Evolutionary conservation across 2,329 filamentous ascomycete species (phyloP).

Genomic region (Esteya vermicola): DNA sequence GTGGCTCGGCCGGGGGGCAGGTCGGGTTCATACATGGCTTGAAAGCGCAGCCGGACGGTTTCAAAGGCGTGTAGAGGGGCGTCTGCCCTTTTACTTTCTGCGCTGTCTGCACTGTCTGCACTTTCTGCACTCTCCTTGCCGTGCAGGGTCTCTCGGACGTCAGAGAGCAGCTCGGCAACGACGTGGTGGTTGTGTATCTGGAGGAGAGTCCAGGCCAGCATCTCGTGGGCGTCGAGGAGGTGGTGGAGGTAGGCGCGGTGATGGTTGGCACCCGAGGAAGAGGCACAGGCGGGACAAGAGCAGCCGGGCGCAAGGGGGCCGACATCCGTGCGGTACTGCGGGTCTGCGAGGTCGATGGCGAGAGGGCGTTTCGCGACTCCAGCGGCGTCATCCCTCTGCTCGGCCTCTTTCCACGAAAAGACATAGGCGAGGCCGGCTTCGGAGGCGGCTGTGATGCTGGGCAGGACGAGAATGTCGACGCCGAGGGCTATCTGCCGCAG

Average conservation of each 20-base stretch:
- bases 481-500: constrained; percentile 64
- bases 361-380: constrained; percentile 30
- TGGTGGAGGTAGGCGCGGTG: constrained; percentile 82
- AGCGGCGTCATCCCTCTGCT: not conserved
- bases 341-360: constrained; percentile 66
- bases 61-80: constrained; percentile 44
- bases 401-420: constrained; percentile 46
- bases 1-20: constrained; percentile 63
- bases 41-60: constrained; percentile 27
- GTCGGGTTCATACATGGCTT: constrained; percentile 47
- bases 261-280: too few relatives aligned
- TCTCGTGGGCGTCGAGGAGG: constrained; percentile 78
- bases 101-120: too few relatives aligned
- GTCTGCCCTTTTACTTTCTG: too few relatives aligned
- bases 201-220: constrained; percentile 88
- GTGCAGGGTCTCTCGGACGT: constrained; percentile 54
- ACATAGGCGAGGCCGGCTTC: constrained; percentile 75
- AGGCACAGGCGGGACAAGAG: constrained; percentile 68
- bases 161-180: constrained; percentile 58
- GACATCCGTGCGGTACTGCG: constrained; percentile 45
- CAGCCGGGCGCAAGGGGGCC: constrained; percentile 50
- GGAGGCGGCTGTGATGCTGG: constrained; percentile 49
- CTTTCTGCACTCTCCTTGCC: too few relatives aligned
- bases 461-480: constrained; percentile 64
- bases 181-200: constrained; percentile 82